Evolutionary conservation across 1,139 yeast genomes (phyloP).

Genomic region (Hansenula anomala): DNA sequence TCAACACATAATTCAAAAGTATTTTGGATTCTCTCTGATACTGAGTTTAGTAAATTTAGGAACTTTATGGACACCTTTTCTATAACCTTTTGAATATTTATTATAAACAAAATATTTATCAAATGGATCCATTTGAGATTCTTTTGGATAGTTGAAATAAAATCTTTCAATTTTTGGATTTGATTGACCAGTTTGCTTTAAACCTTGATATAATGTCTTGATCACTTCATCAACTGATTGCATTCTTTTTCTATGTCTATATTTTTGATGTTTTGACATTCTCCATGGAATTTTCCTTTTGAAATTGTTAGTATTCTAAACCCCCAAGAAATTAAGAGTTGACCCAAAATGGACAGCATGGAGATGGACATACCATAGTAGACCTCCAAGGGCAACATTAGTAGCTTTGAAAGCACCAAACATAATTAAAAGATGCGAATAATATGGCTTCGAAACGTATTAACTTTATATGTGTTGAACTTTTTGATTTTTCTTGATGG

Average conservation of each 20-base stretch:
- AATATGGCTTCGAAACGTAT: too few species aligned
- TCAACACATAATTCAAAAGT: conserved; percentile 42
- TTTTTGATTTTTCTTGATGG: too few species aligned
- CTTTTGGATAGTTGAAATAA: conserved; percentile 60
- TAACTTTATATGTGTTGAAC: too few species aligned
- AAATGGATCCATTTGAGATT: conserved; percentile 67
- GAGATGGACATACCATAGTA: conserved; percentile 30
- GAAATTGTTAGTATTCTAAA: conserved; percentile 3
- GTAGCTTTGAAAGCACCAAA: conserved; percentile 79
- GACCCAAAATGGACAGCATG: too few species aligned
- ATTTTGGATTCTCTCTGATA: conserved; percentile 73
- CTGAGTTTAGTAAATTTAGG: conserved; percentile 90
- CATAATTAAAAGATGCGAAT: conserved; percentile 34
- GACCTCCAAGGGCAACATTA: conserved; percentile 65
- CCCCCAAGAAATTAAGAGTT: too few species aligned
- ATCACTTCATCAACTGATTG: conserved; percentile 76
- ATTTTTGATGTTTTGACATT: conserved; percentile 76
- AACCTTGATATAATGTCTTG: conserved; percentile 61
- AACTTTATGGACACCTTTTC: conserved; percentile 83
- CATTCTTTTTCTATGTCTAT: conserved; percentile 79
- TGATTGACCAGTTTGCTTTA: conserved; percentile 30
- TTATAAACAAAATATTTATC: conserved; percentile 89
- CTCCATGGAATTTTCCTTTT: conserved; percentile 63
- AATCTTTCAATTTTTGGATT: conserved; percentile 22
- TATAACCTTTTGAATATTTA: conserved; percentile 67